A percentile compares a stretch with the other conserved stretches of the same genome.
Conservation (phyloP, 2,329 filamentous ascomycete genomes). For the Aspergillus fructus region DNA sequence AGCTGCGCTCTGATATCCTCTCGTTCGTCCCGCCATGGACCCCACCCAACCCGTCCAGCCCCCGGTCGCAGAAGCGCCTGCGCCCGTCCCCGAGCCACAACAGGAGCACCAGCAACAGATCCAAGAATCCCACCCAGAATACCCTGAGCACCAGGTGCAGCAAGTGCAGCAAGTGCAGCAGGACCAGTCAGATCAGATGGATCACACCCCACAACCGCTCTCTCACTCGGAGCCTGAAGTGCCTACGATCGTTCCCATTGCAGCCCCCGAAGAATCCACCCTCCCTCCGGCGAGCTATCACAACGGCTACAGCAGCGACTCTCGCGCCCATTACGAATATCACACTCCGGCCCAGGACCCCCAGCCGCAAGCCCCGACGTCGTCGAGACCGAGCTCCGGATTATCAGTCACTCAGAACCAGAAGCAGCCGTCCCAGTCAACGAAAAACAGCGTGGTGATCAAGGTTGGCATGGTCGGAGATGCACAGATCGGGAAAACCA, state of each 20-base stretch:
- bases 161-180: not conserved
- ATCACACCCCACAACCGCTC: constrained; percentile 7
- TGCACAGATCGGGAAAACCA: constrained; percentile 98
- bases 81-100: constrained; percentile 10
- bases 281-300: constrained; percentile 22
- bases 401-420: constrained; percentile 48
- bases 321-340: constrained; percentile 48
- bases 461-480: constrained; percentile 99
- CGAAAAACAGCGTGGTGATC: constrained; percentile 77
- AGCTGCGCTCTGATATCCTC: constrained; percentile 4
- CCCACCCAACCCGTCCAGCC: constrained; percentile 22
- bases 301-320: constrained; percentile 45
- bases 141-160: not conserved
- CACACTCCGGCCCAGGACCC: constrained; percentile 37
- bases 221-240: constrained; percentile 19
- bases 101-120: not conserved
- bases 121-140: not conserved
- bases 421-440: constrained; percentile 43
- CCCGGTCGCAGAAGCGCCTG: constrained; percentile 21
- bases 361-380: constrained; percentile 39
- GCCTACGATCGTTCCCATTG: constrained; percentile 28
- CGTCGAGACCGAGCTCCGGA: constrained; percentile 51
- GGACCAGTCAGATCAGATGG: not conserved
- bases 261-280: constrained; percentile 39
- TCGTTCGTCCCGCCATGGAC: constrained; percentile 2